phyloP scores from a whole-genome alignment of 1,284 basidiomycete genomes.

The Trichosporon asahii region DNA sequence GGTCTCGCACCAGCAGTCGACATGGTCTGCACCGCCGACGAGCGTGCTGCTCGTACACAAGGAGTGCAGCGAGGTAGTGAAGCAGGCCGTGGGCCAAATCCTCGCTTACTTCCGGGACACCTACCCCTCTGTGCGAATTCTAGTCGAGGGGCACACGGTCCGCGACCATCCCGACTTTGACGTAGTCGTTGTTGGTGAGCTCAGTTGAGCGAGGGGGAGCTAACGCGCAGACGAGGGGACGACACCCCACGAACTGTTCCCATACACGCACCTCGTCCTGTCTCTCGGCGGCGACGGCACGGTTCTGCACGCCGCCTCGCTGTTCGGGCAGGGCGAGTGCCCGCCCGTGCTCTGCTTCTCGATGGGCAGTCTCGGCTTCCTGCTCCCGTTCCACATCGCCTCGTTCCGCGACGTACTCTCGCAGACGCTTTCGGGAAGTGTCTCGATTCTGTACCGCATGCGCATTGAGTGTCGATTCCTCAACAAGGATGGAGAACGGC shows the following conservation, averaged over 20 bases:
- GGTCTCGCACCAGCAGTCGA: not conserved
- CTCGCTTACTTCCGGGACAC: constrained; percentile 39
- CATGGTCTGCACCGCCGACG: constrained; percentile 27
- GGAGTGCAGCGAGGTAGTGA: constrained; percentile 50
- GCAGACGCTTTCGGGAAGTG: constrained; percentile 57
- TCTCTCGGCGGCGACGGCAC: constrained; percentile 94
- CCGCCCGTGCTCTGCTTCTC: constrained; percentile 94
- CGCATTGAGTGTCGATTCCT: constrained; percentile 75
- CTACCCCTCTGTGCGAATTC: constrained; percentile 32
- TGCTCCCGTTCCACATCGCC: constrained; percentile 73
- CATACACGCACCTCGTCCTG: constrained; percentile 71
- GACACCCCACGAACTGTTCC: constrained; percentile 26
- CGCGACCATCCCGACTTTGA: constrained; percentile 30
- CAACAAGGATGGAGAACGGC: constrained; percentile 59
- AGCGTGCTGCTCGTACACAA: constrained; percentile 56
- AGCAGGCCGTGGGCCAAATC: constrained; percentile 48
- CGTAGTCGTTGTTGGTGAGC: constrained; percentile 29
- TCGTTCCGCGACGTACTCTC: constrained; percentile 65
- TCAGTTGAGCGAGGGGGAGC: not conserved
- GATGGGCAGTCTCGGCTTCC: constrained; percentile 91
- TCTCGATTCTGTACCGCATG: constrained; percentile 74
- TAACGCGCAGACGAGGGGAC: constrained; percentile 7
- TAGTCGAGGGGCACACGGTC: constrained; percentile 42
- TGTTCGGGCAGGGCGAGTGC: constrained; percentile 82
- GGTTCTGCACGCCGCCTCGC: constrained; percentile 84